Conservation (phyloP, 345 rosid genomes). For the Aquilaria malaccensis region DNA sequence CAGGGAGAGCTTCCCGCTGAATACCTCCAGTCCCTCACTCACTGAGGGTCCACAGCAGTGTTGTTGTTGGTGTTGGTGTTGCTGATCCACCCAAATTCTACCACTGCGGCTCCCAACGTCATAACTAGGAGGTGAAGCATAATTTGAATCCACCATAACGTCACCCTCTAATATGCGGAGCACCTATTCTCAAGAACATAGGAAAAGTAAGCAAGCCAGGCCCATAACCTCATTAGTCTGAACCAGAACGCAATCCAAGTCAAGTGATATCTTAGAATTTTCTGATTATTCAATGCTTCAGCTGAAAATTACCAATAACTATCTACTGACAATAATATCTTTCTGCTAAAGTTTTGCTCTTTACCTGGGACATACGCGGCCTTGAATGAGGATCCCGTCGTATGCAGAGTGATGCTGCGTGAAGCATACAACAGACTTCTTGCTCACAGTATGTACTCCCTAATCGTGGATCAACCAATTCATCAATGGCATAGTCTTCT, state of each 20-base stretch:
- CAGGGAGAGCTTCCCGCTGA: slow-evolving; percentile 50
- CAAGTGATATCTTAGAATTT: not conserved
- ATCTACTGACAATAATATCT: too few relatives aligned
- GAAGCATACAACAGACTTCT: slow-evolving; percentile 93
- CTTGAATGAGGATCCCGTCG: slow-evolving; percentile 83
- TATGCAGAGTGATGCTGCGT: slow-evolving; percentile 87
- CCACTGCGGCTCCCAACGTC: slow-evolving; percentile 84
- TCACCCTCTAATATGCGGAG: slow-evolving; percentile 96
- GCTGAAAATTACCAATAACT: too few relatives aligned
- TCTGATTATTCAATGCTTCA: not conserved
- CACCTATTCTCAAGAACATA: slow-evolving; percentile 41
- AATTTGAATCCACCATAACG: slow-evolving; percentile 61
- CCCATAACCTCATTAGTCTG: not conserved
- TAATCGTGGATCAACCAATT: slow-evolving; percentile 74
- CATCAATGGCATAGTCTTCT: slow-evolving; percentile 80
- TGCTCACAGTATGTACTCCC: slow-evolving; percentile 50
- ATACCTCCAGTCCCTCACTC: slow-evolving; percentile 47
- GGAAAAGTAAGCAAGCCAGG: slow-evolving; percentile 3
- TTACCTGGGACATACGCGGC: slow-evolving; percentile 99
- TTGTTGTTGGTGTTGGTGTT: slow-evolving; percentile 14
- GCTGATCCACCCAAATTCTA: slow-evolving; percentile 63
- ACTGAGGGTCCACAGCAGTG: slow-evolving; percentile 41
- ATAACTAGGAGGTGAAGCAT: slow-evolving; percentile 58
- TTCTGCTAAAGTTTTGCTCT: slow-evolving; percentile 1
- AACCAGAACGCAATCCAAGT: not conserved